Conservation (phyloP, 1,284 basidiomycete genomes). For the Pulveroboletus ridleyi region DNA sequence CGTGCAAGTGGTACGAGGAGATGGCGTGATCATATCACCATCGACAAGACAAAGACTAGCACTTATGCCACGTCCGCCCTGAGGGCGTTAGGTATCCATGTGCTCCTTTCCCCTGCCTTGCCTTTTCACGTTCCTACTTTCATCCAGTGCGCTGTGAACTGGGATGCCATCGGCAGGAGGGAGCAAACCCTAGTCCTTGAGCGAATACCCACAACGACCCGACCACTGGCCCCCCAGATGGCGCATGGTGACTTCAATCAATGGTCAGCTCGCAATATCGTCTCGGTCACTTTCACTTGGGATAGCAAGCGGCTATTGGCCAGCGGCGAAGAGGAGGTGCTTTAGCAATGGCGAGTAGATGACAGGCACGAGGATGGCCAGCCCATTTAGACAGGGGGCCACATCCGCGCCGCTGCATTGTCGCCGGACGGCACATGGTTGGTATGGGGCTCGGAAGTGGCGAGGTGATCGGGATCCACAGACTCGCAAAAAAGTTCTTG, state of each 20-base stretch:
- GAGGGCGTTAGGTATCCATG: too few species aligned
- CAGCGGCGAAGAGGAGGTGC: background rate
- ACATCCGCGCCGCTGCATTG: slow-evolving; percentile 4
- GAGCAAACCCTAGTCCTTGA: background rate
- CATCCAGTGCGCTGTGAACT: background rate
- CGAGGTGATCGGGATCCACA: slow-evolving; percentile 8
- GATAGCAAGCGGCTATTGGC: slow-evolving; percentile 6
- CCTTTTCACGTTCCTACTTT: background rate
- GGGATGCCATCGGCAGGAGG: background rate
- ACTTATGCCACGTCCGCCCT: too few species aligned
- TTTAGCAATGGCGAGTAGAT: slow-evolving; percentile 14
- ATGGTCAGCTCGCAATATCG: background rate
- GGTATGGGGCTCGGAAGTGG: slow-evolving; percentile 10
- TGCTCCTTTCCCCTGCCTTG: too few species aligned
- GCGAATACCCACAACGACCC: background rate
- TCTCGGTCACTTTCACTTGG: slow-evolving; percentile 8
- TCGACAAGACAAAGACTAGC: too few species aligned
- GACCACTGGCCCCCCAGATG: slow-evolving; percentile 1
- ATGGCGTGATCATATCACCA: too few species aligned
- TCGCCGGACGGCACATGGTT: slow-evolving; percentile 14
- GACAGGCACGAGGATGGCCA: slow-evolving; percentile 6
- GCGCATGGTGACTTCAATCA: background rate
- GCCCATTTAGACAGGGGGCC: background rate
- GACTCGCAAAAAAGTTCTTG: background rate
- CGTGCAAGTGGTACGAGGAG: too few species aligned